Base-by-base conservation (phyloP, 805 yeast species). In the Candida khao-thaluensis region DNA sequence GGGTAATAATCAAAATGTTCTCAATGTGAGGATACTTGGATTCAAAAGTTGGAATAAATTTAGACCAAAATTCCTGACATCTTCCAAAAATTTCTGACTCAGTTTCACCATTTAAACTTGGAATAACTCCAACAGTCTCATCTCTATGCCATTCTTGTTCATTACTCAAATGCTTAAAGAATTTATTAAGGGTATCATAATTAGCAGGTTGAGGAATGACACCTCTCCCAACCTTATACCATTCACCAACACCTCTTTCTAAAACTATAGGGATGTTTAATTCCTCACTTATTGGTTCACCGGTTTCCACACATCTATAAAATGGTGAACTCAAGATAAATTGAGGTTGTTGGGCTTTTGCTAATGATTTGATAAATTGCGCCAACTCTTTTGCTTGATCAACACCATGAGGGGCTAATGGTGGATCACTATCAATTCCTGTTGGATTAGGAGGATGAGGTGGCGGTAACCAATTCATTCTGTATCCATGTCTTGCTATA, bases 241-340 rank as follows among this genome's bases (percentile, higher is more conserved):
- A 89, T 62, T 93, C 97, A 16, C 96, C 95, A 17, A 91, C 71
- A 1, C 97, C 98, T 38, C 81, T 64, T 51, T 93, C 99, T 4
- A 85, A 60, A 35, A 64, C 71, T 8, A 90, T 75, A 9, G 79
- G 77, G 24, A 85, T 50, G 4, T 71, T 79, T 11, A 88, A 60
- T 18, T 57, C 56, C 30, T 77, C 67, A 1, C 95, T 79, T 10
- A 82, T 70, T 2, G 95, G 95, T 8, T 72, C 62, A 6, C 83
- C 72, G 0, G 98, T 90, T 54, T 93, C 87, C 5, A 89, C 66
- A 59, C 98, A 93, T 42, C 98, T 69, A 57, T 86, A 89, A 59
- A 89, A 90, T 0, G 98, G 98, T 12, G 95, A 83, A 0, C 84
- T 62, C 46, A 88, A 73, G 8, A 93, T 73, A 42, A 83, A 62